Evolutionary conservation across 139 green algal genomes (phyloP).

Genomic region (Coelastrella sp.): DNA sequence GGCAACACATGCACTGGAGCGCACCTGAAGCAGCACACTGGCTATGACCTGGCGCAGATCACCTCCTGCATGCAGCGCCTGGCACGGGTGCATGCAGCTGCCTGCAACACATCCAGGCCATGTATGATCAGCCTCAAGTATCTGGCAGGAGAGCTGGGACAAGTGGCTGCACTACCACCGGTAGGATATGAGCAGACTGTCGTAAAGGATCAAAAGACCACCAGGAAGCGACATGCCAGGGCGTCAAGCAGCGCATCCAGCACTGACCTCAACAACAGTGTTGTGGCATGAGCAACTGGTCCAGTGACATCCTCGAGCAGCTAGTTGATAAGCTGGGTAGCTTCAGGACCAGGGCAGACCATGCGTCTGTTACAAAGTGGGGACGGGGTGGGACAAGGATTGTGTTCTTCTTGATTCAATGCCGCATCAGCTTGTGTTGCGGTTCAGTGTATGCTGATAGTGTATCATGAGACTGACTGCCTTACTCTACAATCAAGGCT

Average conservation of each 20-base stretch:
- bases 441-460: too few species aligned
- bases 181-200: background rate
- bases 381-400: too few species aligned
- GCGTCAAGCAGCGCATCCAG: background rate
- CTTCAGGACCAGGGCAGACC: too few species aligned
- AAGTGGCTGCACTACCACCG: conserved; percentile 19
- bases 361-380: too few species aligned
- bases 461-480: too few species aligned
- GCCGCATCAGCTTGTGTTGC: too few species aligned
- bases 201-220: background rate
- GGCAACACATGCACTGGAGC: background rate
- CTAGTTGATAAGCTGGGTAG: too few species aligned
- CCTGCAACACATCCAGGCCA: conserved; percentile 24
- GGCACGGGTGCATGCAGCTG: conserved; percentile 17
- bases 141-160: background rate
- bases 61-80: conserved; percentile 9
- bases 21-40: background rate
- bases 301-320: too few species aligned
- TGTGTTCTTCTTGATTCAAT: too few species aligned
- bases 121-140: conserved; percentile 38
- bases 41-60: conserved; percentile 6
- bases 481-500: too few species aligned
- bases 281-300: background rate
- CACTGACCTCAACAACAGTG: background rate
- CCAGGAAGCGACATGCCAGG: background rate